Evolutionary conservation across 768 basidiomycete species (phyloP).

Genomic region (Lactarius tabidus): DNA sequence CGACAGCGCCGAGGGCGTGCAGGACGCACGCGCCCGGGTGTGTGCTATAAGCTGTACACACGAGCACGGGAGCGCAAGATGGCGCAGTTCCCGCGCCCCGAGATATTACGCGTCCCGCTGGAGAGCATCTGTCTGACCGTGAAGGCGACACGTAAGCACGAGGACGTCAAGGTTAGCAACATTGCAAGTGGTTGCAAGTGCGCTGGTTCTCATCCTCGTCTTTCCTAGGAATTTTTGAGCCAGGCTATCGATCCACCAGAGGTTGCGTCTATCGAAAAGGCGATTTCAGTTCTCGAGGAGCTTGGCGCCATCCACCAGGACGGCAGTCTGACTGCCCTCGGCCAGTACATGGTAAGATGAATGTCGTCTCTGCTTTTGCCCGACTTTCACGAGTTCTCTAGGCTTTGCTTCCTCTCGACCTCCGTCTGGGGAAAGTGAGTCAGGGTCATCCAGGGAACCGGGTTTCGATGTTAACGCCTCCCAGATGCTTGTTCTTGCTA

Average conservation of each 20-base stretch:
- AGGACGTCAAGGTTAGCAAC: slow-evolving; percentile 65
- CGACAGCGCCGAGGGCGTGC: slow-evolving; percentile 86
- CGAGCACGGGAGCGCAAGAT: slow-evolving; percentile 64
- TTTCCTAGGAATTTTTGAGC: slow-evolving; percentile 51
- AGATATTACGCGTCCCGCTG: slow-evolving; percentile 83
- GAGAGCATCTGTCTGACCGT: slow-evolving; percentile 79
- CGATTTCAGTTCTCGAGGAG: slow-evolving; percentile 67
- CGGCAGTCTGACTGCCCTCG: slow-evolving; percentile 73
- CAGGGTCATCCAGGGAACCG: neutral
- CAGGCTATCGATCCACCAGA: slow-evolving; percentile 85
- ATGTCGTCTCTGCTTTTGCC: neutral
- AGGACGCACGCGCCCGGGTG: slow-evolving; percentile 76
- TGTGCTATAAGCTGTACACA: slow-evolving; percentile 88
- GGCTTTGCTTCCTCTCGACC: slow-evolving; percentile 84
- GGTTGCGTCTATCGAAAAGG: slow-evolving; percentile 66
- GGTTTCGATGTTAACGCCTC: neutral
- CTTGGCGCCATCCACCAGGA: slow-evolving; percentile 70
- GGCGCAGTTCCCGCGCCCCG: slow-evolving; percentile 73
- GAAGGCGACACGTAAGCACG: slow-evolving; percentile 72
- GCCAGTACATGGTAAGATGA: slow-evolving; percentile 63
- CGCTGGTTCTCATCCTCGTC: neutral
- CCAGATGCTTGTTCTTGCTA: slow-evolving; percentile 86
- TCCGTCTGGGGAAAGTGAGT: slow-evolving; percentile 76
- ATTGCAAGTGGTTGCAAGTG: neutral
- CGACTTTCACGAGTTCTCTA: slow-evolving; percentile 31